Conservation (phyloP, 352 stramenopile genomes). For the Phytophthora tentaculata region DNA sequence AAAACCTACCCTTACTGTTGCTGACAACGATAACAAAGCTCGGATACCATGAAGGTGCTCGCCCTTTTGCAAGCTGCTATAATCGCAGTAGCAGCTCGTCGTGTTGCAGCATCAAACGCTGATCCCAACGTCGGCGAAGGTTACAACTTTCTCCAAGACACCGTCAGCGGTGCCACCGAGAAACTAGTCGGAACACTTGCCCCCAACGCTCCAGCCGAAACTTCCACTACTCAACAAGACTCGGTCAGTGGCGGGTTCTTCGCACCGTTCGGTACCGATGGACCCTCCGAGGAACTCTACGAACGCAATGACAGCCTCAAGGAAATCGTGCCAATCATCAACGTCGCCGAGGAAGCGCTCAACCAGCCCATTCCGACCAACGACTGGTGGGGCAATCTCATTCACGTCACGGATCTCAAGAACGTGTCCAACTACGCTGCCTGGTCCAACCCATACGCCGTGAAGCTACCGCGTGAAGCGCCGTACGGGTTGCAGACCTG, state of each 20-base stretch:
- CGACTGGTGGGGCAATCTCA: constrained; percentile 84
- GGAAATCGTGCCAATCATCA: constrained; percentile 63
- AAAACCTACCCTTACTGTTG: too few species aligned
- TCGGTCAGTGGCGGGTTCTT: constrained; percentile 32
- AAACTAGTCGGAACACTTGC: constrained; percentile 20
- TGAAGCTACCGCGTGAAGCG: constrained; percentile 54
- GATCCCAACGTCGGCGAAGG: constrained; percentile 28
- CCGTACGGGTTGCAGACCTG: constrained; percentile 62
- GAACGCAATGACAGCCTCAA: constrained; percentile 48
- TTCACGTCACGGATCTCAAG: constrained; percentile 55
- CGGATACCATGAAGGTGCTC: constrained; percentile 22
- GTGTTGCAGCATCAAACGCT: background rate
- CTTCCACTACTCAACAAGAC: constrained; percentile 5
- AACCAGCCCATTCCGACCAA: constrained; percentile 77
- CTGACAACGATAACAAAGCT: background rate
- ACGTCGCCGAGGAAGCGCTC: constrained; percentile 59
- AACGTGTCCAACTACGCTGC: constrained; percentile 52
- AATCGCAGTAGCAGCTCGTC: background rate
- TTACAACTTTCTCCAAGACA: constrained; percentile 21
- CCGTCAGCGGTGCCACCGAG: constrained; percentile 12
- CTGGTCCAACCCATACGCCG: constrained; percentile 73
- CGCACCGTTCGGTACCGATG: constrained; percentile 48
- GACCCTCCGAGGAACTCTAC: constrained; percentile 54
- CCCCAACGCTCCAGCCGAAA: constrained; percentile 1
- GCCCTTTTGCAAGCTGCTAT: constrained; percentile 16